A percentile compares a stretch with the other conserved stretches of the same genome.
Evolutionary conservation across 345 rosid species (phyloP).

Genomic region (Erucastrum elatum): DNA sequence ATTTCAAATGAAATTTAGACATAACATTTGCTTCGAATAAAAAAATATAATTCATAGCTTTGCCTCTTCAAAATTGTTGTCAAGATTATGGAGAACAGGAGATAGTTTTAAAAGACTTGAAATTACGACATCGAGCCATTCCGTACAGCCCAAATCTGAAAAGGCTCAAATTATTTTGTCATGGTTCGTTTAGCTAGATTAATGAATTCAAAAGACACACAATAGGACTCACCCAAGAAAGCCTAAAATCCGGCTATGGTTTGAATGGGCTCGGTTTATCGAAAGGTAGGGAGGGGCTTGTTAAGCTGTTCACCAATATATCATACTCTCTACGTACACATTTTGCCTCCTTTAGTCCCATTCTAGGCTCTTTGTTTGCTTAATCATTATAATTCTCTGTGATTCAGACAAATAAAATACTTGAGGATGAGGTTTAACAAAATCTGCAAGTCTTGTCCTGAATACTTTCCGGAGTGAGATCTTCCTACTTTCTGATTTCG

Average conservation of each 20-base stretch:
- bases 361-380: not conserved
- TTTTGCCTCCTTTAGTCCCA: not conserved
- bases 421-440: constrained; percentile 64
- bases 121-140: not conserved
- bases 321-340: not conserved
- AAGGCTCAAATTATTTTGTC: not conserved
- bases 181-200: not conserved
- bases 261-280: not conserved
- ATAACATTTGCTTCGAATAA: not conserved
- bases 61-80: not conserved
- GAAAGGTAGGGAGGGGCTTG: no score
- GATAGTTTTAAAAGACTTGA: not conserved
- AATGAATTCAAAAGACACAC: not conserved
- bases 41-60: not conserved
- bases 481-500: constrained; percentile 45
- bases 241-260: not conserved
- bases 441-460: constrained; percentile 55
- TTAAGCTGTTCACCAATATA: not conserved
- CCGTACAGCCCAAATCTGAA: not conserved
- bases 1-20: not conserved
- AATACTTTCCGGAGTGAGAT: constrained; percentile 60
- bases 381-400: not conserved
- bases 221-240: not conserved
- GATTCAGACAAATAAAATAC: constrained; percentile 37
- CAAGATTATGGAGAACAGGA: not conserved